Conservation (phyloP, 2,329 filamentous ascomycete genomes). For the Elsinoe fawcettii region DNA sequence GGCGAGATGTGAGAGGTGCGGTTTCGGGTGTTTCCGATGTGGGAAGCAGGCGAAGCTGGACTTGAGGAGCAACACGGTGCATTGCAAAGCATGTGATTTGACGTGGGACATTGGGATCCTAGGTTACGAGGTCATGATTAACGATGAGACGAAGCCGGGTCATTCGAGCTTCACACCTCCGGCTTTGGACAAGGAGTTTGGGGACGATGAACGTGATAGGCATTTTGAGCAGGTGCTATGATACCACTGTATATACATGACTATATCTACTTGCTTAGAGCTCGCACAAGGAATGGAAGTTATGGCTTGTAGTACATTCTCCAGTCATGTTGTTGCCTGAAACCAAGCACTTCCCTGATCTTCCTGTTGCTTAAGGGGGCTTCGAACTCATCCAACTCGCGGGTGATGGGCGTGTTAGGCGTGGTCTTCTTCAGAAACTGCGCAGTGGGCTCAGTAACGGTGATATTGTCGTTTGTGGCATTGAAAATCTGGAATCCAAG, state of each 20-base stretch:
- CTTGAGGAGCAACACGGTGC: background rate
- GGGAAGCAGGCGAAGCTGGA: constrained; percentile 17
- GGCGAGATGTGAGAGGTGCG: constrained; percentile 34
- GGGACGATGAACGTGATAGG: constrained; percentile 1
- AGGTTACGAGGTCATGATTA: constrained; percentile 5
- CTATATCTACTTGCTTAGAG: background rate
- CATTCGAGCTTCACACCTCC: background rate
- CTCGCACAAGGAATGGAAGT: no score
- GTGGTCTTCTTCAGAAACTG: constrained; percentile 46
- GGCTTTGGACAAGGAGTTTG: constrained; percentile 1
- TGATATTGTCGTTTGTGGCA: constrained; percentile 56
- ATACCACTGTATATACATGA: background rate
- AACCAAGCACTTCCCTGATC: constrained; percentile 51
- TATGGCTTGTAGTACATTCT: constrained; percentile 40
- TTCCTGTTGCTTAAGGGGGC: constrained; percentile 55
- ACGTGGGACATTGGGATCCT: background rate
- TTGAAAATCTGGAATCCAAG: constrained; percentile 59
- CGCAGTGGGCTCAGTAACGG: constrained; percentile 44
- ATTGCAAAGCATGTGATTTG: constrained; percentile 3
- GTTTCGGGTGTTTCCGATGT: constrained; percentile 38
- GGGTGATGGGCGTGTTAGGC: constrained; percentile 45
- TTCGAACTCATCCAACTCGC: constrained; percentile 52
- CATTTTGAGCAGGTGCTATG: constrained; percentile 3
- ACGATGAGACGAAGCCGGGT: background rate
- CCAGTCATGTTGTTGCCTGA: constrained; percentile 53